Conservation (phyloP, 257 asterid genomes). For the Perilla frutescens region DNA sequence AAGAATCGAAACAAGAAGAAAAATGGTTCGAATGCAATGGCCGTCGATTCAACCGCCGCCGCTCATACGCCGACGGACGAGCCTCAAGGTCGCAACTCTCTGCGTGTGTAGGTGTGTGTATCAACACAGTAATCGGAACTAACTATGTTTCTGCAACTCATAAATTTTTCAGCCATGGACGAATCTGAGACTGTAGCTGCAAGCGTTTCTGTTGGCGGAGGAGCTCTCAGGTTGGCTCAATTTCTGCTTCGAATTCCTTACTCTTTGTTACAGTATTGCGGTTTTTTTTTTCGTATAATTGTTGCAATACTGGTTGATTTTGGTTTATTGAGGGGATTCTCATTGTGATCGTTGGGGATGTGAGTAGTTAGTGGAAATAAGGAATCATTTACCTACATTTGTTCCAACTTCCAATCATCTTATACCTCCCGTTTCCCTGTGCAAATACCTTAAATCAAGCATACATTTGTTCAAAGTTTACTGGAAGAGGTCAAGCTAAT, state of each 20-base stretch:
- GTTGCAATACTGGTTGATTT: too few relatives aligned
- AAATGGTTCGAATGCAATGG: conserved; percentile 17
- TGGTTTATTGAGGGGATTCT: too few relatives aligned
- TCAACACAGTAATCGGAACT: background rate
- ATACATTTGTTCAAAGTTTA: too few relatives aligned
- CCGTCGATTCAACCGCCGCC: background rate
- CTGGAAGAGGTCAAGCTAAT: too few relatives aligned
- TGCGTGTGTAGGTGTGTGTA: background rate
- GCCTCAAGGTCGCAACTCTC: conserved; percentile 15
- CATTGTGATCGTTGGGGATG: background rate
- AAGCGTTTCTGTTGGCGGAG: background rate
- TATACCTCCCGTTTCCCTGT: too few relatives aligned
- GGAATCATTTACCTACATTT: background rate
- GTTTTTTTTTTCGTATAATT: too few relatives aligned
- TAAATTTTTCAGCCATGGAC: conserved; percentile 25
- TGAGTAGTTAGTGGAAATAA: background rate
- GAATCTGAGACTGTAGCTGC: background rate
- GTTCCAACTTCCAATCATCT: too few relatives aligned
- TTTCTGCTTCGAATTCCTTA: background rate
- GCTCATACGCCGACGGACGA: background rate
- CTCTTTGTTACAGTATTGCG: background rate
- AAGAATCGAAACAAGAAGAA: conserved; percentile 27
- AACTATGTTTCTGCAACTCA: background rate
- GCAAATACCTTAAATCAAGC: too few relatives aligned
- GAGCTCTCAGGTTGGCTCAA: conserved; percentile 11